Evolutionary conservation across 352 stramenopile species (phyloP), one percentile per base, ranked within the genome.

Genomic region (Phytophthora foliorum): DNA sequence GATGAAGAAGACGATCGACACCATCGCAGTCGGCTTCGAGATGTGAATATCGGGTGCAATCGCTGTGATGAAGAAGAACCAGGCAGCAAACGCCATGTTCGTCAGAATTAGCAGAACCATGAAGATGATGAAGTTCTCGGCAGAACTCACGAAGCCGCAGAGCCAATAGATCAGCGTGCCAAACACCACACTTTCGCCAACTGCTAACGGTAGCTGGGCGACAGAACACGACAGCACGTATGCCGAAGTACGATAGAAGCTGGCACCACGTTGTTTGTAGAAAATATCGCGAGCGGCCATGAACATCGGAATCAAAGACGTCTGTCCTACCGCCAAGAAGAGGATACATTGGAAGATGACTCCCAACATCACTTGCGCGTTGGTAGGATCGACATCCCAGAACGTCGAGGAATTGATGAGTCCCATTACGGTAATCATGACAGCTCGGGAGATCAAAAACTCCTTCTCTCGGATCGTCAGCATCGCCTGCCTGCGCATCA

Each of bases 161-260:
- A 95, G 78, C 75, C 82, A 96, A 49, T 96, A 94, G 16, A 95
- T 61, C 44, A 96, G 53, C 10, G 75, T 82, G 10, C 86, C 87
- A 73, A 95, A 96, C 19, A 90, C 46, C 19, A 93, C 44, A 10
- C 78, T 80, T 67, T 94, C 86, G 39, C 81, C 66, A 7, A 80
- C 61, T 13, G 69, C 80, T 19, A 82, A 68, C 14, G 89, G 86
- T 7, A 97, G 58, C 39, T 88, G 79, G 9, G 81, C 55, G 38
- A 93, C 86, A 5, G 77, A 80, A 42, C 72, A 80, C 22, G 94
- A 62, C 17, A 82, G 64, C 22, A 90, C 72, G 56, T 72, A 93
- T 21, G 56, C 88, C 59, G 65, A 80, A 5, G 86, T 76, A 8
- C 83, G 80, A 48, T 86, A 93, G 61, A 95, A 94, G 57, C 94